phyloP scores from a whole-genome alignment of 306 rosid genomes.

The Prinsepia uniflora region DNA sequence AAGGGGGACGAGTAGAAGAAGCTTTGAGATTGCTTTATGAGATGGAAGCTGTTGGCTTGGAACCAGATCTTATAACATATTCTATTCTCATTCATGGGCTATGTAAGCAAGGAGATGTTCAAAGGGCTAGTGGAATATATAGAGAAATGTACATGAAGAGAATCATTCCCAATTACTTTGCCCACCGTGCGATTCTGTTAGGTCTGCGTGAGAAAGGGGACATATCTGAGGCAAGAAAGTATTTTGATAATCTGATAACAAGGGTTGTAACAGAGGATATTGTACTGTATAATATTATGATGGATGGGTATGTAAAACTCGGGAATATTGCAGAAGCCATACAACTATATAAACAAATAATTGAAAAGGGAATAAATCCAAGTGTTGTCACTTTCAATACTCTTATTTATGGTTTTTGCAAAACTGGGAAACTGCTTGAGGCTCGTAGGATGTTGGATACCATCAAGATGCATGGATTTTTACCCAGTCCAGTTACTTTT shows the following conservation, averaged over 20 bases:
- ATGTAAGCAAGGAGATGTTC: constrained; percentile 46
- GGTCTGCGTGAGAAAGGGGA: constrained; percentile 36
- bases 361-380: constrained; percentile 35
- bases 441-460: constrained; percentile 33
- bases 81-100: constrained; percentile 47
- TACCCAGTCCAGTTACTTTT: constrained; percentile 41
- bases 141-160: constrained; percentile 41
- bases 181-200: constrained; percentile 34
- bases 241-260: constrained; percentile 32
- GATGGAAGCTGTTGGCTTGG: constrained; percentile 38
- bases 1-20: constrained; percentile 39
- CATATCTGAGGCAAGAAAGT: constrained; percentile 42
- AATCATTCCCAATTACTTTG: constrained; percentile 37
- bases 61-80: constrained; percentile 42
- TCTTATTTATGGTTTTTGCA: constrained; percentile 45
- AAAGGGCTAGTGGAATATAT: constrained; percentile 38
- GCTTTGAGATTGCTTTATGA: constrained; percentile 40
- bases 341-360: constrained; percentile 31
- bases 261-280: constrained; percentile 27
- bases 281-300: constrained; percentile 50
- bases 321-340: constrained; percentile 36
- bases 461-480: constrained; percentile 37
- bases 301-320: constrained; percentile 38
- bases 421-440: constrained; percentile 34
- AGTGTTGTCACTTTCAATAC: constrained; percentile 48